These are phyloP conservation scores for Fusarium sublunatum DNA, from an alignment of 2,329 filamentous ascomycete genomes.

Conservation along the genomic window DNA sequence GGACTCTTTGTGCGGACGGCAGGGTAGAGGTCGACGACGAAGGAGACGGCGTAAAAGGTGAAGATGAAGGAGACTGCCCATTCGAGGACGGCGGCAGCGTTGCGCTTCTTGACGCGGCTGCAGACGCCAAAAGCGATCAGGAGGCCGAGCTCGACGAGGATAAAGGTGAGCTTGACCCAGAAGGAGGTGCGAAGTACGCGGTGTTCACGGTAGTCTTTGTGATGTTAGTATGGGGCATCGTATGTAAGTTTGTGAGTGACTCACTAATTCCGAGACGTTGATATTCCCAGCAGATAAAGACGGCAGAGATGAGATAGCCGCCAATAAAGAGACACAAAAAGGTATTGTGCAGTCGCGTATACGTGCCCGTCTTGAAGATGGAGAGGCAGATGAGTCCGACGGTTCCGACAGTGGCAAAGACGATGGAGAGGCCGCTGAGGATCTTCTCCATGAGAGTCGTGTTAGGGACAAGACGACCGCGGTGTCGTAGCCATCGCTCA, in stretches of 20 bases:
- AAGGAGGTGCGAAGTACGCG: slow-evolving; percentile 81
- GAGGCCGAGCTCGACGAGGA: slow-evolving; percentile 81
- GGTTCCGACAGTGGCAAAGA: slow-evolving; percentile 79
- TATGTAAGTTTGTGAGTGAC: slow-evolving; percentile 40
- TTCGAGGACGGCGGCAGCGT: slow-evolving; percentile 82
- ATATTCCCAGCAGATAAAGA: slow-evolving; percentile 92
- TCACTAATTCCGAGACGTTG: slow-evolving; percentile 80
- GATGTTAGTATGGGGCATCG: slow-evolving; percentile 4
- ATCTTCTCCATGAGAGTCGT: slow-evolving; percentile 68
- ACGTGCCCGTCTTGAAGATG: slow-evolving; percentile 83
- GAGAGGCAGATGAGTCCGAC: slow-evolving; percentile 83
- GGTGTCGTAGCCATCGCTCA: slow-evolving; percentile 88
- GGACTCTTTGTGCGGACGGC: slow-evolving; percentile 69
- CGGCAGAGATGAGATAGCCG: slow-evolving; percentile 85
- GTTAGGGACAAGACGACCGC: slow-evolving; percentile 81
- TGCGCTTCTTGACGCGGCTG: slow-evolving; percentile 61
- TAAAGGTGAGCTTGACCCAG: slow-evolving; percentile 87
- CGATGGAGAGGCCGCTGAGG: slow-evolving; percentile 69
- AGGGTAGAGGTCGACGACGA: slow-evolving; percentile 87
- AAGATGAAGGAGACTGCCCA: slow-evolving; percentile 84
- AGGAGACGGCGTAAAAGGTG: slow-evolving; percentile 87
- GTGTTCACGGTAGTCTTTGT: slow-evolving; percentile 75
- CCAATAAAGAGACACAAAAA: slow-evolving; percentile 87
- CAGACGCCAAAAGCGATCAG: slow-evolving; percentile 77
- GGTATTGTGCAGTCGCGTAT: slow-evolving; percentile 75